These are phyloP conservation scores for Saccharomycopsis sp. DNA, from an alignment of 805 yeast genomes.

Conservation along the genomic window DNA sequence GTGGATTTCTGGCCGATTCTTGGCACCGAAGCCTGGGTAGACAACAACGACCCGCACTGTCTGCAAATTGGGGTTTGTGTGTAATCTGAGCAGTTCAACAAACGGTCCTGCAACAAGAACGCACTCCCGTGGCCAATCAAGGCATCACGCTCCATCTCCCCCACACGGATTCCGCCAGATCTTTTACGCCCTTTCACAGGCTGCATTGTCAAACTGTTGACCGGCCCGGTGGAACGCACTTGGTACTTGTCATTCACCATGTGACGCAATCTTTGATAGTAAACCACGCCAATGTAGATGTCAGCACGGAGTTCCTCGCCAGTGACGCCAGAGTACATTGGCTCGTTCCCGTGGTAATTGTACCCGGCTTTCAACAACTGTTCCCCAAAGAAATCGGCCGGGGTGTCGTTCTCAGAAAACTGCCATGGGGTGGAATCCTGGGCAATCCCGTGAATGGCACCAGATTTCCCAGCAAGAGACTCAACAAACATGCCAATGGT, in stretches of 20 bases:
- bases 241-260: conserved; percentile 99
- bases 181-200: conserved; percentile 99
- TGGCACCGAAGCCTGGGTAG: conserved; percentile 87
- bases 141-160: conserved; percentile 99
- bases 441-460: conserved; percentile 94
- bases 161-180: conserved; percentile 98
- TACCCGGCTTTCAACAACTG: conserved; percentile 83
- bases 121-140: conserved; percentile 98
- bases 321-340: conserved; percentile 97
- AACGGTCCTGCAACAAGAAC: conserved; percentile 85
- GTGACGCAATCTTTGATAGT: conserved; percentile 96
- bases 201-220: conserved; percentile 94
- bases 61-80: conserved; percentile 87
- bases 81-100: conserved; percentile 91
- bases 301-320: conserved; percentile 97
- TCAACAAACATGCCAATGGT: conserved; percentile 99
- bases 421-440: conserved; percentile 97
- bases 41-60: conserved; percentile 83
- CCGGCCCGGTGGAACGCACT: conserved; percentile 98
- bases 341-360: conserved; percentile 97
- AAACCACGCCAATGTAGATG: conserved; percentile 93
- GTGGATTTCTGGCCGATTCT: conserved; percentile 74
- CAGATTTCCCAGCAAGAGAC: conserved; percentile 97
- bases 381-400: conserved; percentile 96
- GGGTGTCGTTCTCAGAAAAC: conserved; percentile 84